Evolutionary conservation across 345 rosid genomes (phyloP), one percentile per base, ranked within the genome.

Genomic region (Pistacia vera): DNA sequence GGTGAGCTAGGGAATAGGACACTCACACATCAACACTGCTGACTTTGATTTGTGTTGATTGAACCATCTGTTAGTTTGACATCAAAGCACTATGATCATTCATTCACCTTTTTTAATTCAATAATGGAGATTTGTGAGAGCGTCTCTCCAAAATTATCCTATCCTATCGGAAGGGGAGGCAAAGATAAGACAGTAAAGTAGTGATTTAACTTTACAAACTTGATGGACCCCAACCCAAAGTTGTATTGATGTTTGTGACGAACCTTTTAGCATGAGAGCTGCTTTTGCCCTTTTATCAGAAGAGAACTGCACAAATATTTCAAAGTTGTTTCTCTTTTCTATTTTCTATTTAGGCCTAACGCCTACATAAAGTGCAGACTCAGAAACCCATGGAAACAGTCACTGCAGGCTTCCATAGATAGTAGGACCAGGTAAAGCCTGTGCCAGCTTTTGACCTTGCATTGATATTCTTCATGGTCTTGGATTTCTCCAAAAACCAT

Each of bases 261-360:
- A 49, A 48, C 71, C 76, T 82, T 78, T 75, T 71, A 66, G 71
- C 71, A 75, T 65, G 46, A n/a, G 46, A 41, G 65, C 64, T 49
- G 63, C 75, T 74, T 77, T 72, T 75, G 35, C 65, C 68, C 77
- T 71, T 81, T 82, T 55, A 66, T 74, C 69, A 77, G 74, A 41
- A 41, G 20, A 59, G 25, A 6, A 41, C 48, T 74, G 74, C 71
- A 71, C 69, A 72, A 55, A 75, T 69, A 71, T 60, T 41, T 7
- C 9, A 72, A 54, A 66, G 75, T 51, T 25, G 33, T 28, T 74
- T 66, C 48, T 66, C 17, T 22, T 70, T 51, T 71, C 64, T 77
- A 25, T 38, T 70, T 51, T 71, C 60, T 77, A 38, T 22, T 65
- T 62, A 57, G 75, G 78, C 72, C 64, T 20, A 57, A 56, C 55